phyloP scores from a whole-genome alignment of 2,329 filamentous ascomycete species.

The Aspergillus sergii region DNA sequence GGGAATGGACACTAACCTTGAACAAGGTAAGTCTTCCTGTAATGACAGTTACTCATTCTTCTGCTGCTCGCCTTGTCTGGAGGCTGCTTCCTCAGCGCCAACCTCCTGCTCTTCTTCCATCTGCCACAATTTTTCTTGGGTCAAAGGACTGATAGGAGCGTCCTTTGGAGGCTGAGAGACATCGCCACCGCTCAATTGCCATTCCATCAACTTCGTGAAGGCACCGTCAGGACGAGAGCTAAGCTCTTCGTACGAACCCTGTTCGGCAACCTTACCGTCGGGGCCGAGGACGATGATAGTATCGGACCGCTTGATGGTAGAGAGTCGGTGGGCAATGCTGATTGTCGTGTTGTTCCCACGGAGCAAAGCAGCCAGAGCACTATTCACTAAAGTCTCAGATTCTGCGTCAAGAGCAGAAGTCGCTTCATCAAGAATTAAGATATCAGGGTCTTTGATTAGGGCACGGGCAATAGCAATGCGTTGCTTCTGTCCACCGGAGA shows the following conservation, averaged over 20 bases:
- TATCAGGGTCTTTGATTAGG: constrained; percentile 92
- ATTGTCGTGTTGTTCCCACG: constrained; percentile 92
- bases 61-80: background rate
- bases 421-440: constrained; percentile 93
- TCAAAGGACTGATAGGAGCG: constrained; percentile 38
- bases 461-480: constrained; percentile 95
- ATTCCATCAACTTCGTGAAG: constrained; percentile 96
- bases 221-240: constrained; percentile 74
- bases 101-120: constrained; percentile 40
- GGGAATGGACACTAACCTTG: background rate
- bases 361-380: constrained; percentile 78
- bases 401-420: constrained; percentile 96
- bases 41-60: constrained; percentile 5
- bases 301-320: constrained; percentile 94
- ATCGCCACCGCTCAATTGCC: constrained; percentile 92
- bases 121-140: constrained; percentile 56
- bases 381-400: constrained; percentile 94
- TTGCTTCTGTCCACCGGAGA: constrained; percentile 96
- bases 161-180: constrained; percentile 26
- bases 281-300: constrained; percentile 87
- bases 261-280: constrained; percentile 88
- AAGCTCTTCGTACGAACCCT: constrained; percentile 79
- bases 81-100: constrained; percentile 34
- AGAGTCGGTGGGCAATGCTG: constrained; percentile 92
- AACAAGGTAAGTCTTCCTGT: background rate